Percentiles rank a stretch among this genome's conserved stretches.
phyloP scores from a whole-genome alignment of 2,329 filamentous ascomycete species.

The Stagonosporopsis cucurbitacearum region DNA sequence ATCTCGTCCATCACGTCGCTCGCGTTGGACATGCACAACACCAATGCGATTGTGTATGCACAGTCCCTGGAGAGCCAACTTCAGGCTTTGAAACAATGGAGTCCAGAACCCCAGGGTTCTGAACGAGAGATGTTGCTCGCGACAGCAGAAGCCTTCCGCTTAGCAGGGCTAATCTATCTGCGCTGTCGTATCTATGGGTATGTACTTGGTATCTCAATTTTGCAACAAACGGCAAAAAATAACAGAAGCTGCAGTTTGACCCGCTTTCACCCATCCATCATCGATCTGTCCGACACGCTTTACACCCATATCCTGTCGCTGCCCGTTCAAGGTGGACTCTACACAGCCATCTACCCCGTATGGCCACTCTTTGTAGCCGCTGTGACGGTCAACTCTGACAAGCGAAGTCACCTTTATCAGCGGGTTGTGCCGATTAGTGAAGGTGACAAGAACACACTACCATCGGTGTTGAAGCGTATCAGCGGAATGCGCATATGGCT shows the following conservation, averaged over 20 bases:
- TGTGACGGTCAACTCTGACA: constrained; percentile 41
- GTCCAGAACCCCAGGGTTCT: constrained; percentile 28
- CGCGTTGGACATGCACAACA: constrained; percentile 19
- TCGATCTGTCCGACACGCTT: constrained; percentile 38
- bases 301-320: constrained; percentile 34
- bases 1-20: constrained; percentile 40
- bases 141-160: constrained; percentile 40
- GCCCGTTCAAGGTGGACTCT: constrained; percentile 41
- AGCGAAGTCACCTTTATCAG: constrained; percentile 40
- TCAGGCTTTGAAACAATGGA: constrained; percentile 39
- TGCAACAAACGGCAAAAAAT: neutral
- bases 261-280: constrained; percentile 39
- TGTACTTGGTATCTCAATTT: neutral
- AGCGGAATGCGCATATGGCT: constrained; percentile 42
- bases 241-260: constrained; percentile 30
- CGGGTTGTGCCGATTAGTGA: constrained; percentile 42
- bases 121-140: constrained; percentile 37
- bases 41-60: constrained; percentile 32
- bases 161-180: constrained; percentile 42
- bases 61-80: constrained; percentile 37
- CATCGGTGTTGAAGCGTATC: constrained; percentile 39
- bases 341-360: constrained; percentile 43
- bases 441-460: constrained; percentile 42
- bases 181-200: constrained; percentile 42
- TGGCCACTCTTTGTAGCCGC: constrained; percentile 45